Base-by-base conservation (phyloP, 225 moss, liverwort and hornwort species). In the Pleurozium schreberi region DNA sequence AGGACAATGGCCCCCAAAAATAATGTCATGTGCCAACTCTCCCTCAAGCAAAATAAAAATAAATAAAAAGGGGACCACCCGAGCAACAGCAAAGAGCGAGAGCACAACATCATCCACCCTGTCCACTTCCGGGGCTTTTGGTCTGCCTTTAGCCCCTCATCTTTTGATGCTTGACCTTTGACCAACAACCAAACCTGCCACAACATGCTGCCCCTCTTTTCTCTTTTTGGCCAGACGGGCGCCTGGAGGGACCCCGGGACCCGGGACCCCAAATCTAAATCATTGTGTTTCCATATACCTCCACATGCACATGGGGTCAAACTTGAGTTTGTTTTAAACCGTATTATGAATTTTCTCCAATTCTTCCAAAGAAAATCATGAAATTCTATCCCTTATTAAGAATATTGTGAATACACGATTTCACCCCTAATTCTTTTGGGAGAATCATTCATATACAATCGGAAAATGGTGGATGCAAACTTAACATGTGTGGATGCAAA, bases 61-160 rank as follows among this genome's bases (percentile, higher is more conserved):
- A n/a, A n/a, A n/a, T n/a, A n/a, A n/a, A n/a, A n/a, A n/a, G n/a
- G n/a, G n/a, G n/a, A n/a, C n/a, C n/a, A n/a, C n/a, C n/a, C n/a
- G n/a, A n/a, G n/a, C n/a, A n/a, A n/a, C n/a, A n/a, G n/a, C n/a
- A n/a, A n/a, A n/a, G n/a, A n/a, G n/a, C n/a, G n/a, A n/a, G n/a
- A n/a, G n/a, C n/a, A n/a, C n/a, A n/a, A n/a, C n/a, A n/a, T n/a
- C n/a, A n/a, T n/a, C n/a, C n/a, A n/a, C n/a, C n/a, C n/a, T n/a
- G n/a, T n/a, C n/a, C n/a, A n/a, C n/a, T n/a, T n/a, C n/a, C n/a
- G n/a, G n/a, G n/a, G n/a, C n/a, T n/a, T n/a, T n/a, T n/a, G 89
- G 89, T 89, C 89, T 89, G 89, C 89, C 89, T 84, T 89, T 84
- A 67, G 79, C 89, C 89, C 78, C 84, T 84, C 89, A 89, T 49